Conservation (phyloP, 305 asterid species). For the Solanum hybrid region DNA sequence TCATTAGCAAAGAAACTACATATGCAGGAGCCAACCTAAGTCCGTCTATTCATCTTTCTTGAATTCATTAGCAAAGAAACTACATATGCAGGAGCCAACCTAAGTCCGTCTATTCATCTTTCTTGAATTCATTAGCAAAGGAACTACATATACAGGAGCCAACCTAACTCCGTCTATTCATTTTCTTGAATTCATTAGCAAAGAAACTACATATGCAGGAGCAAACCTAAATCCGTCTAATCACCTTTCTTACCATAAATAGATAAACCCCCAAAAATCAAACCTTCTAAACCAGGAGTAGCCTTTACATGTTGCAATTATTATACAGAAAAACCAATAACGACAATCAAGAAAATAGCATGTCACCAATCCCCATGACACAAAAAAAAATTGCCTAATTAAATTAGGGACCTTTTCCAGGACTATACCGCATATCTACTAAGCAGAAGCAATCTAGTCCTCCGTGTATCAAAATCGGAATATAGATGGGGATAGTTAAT, state of each 20-base stretch:
- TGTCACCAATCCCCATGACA: neutral
- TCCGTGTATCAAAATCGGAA: neutral
- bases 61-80: too few species aligned
- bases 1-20: neutral
- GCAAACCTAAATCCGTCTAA: neutral
- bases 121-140: too few species aligned
- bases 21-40: neutral
- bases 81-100: too few species aligned
- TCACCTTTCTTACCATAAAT: neutral
- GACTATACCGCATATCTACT: neutral
- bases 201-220: too few species aligned
- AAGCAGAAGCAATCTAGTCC: neutral
- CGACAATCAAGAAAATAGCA: neutral
- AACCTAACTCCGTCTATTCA: too few species aligned
- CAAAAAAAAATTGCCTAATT: neutral
- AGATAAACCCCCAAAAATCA: neutral
- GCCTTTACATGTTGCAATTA: neutral
- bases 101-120: too few species aligned
- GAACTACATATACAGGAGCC: too few species aligned
- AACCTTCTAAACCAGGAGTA: neutral
- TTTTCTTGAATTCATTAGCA: too few species aligned
- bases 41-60: neutral
- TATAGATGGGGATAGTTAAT: neutral
- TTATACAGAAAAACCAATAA: neutral
- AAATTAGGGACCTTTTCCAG: neutral